Evolutionary conservation across 192 early-diverging fungal species (phyloP).

Genomic region (Diversispora epigaea): DNA sequence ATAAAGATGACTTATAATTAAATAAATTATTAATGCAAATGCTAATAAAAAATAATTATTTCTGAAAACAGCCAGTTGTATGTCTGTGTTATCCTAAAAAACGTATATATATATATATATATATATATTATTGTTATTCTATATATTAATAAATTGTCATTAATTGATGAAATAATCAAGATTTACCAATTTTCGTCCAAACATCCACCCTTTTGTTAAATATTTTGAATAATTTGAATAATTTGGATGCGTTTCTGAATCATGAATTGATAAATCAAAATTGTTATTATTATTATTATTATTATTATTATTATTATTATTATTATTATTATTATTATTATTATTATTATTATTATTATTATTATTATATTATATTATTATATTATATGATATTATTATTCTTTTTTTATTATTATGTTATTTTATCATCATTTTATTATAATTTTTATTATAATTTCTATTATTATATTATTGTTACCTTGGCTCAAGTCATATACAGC

Average conservation of each 20-base stretch:
- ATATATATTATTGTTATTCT: not conserved
- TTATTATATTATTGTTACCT: conserved; percentile 38
- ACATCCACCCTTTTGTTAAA: conserved; percentile 70
- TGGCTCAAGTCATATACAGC: conserved; percentile 54
- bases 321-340: conserved; percentile 34
- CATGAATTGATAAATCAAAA: not conserved
- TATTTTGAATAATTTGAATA: conserved; percentile 44
- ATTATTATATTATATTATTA: not conserved
- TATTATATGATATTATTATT: conserved; percentile 8
- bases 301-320: not conserved
- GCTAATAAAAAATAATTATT: conserved; percentile 59
- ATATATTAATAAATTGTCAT: not conserved
- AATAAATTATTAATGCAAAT: conserved; percentile 47
- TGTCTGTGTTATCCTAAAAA: conserved; percentile 70
- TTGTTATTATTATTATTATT: not conserved
- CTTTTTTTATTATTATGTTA: conserved; percentile 38
- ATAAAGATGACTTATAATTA: conserved; percentile 51
- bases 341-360: conserved; percentile 20
- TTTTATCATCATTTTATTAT: conserved; percentile 30
- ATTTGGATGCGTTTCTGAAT: conserved; percentile 43
- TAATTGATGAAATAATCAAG: not conserved
- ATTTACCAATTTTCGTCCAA: conserved; percentile 61
- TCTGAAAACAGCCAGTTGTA: conserved; percentile 68
- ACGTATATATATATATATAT: not conserved
- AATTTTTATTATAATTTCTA: not conserved